Base-by-base conservation (phyloP, 2,329 filamentous ascomycete genomes). In the Dactylellina drechsleri region DNA sequence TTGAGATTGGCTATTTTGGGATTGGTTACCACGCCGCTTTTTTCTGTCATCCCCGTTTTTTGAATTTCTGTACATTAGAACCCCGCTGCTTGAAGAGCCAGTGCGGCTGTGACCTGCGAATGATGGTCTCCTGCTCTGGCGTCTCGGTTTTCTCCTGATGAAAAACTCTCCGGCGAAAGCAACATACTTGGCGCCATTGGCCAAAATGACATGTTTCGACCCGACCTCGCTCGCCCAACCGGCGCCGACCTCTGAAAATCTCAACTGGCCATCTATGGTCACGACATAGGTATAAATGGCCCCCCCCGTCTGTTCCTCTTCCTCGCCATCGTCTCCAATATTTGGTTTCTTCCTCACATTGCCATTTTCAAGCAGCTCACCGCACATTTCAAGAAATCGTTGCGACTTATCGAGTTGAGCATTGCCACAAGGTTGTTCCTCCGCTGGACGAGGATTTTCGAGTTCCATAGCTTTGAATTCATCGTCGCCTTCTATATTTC, bases 141-240 rank as follows among this genome's bases (percentile, higher is more conserved):
- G 41, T 26, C 59, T 75, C 12, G 71, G 71, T 16, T 75, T 75
- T 15, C 71, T 57, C 18, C 71, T 52, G 23, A 75, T 60, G 18
- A 75, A 76, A n/a, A 76, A 76, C n/a, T 76, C 72, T 10, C 72
- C 72, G 2, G 72, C 65, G 41, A 76, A 71, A n/a, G 72, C 72
- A 16, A 76, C 72, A 26, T 76, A 59, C 20, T 71, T 71, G 1
- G 66, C 66, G 12, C 72, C 72, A 43, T 76, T 76, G 0, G 66
- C 40, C 5, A 76, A 47, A 41, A 76, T 76, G 12, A 76, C 72
- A 52, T 76, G 72, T 10, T 76, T 76, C 12, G 72, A 76, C 2
- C 72, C 72, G 2, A 76, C 65, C 36, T 76, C 72, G 1, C 59
- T 66, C 26, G 66, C 65, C 65, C 65, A 76, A 2, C 66, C 72